A percentile compares a stretch with the other conserved stretches of the same genome.
phyloP scores from a whole-genome alignment of 169 alveolate genomes.

The Babesia caballi region DNA sequence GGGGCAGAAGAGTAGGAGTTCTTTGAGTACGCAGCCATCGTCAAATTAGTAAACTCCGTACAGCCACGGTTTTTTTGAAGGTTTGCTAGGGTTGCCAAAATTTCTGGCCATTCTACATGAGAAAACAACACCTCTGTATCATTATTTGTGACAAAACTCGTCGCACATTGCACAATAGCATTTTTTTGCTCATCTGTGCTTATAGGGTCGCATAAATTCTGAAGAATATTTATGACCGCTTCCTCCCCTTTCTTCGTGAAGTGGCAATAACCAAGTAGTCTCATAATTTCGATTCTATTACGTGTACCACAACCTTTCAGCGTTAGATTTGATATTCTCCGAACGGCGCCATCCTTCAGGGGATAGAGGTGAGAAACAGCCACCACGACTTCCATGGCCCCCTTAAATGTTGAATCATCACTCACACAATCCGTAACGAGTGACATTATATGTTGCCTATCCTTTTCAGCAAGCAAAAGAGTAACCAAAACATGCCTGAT shows the following conservation, averaged over 20 bases:
- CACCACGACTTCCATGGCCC: conserved; percentile 16
- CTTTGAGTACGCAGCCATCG: neutral
- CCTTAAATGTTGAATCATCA: conserved; percentile 16
- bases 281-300: conserved; percentile 1
- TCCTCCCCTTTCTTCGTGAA: conserved; percentile 30
- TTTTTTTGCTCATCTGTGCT: neutral
- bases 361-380: conserved; percentile 45
- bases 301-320: conserved; percentile 41
- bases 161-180: neutral
- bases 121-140: conserved; percentile 21
- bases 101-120: conserved; percentile 37
- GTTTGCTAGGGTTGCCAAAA: conserved; percentile 1
- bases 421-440: conserved; percentile 47
- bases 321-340: conserved; percentile 37
- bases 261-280: conserved; percentile 7
- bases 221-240: neutral
- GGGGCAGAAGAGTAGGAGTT: too few species aligned
- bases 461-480: conserved; percentile 14
- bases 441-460: conserved; percentile 48
- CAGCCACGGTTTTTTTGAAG: neutral
- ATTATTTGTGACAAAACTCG: conserved; percentile 2
- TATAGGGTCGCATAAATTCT: conserved; percentile 10
- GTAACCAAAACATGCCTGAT: conserved; percentile 44
- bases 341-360: conserved; percentile 59
- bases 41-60: neutral